phyloP scores from a whole-genome alignment of 2,329 filamentous ascomycete genomes.

The Coniochaeta sp. region DNA sequence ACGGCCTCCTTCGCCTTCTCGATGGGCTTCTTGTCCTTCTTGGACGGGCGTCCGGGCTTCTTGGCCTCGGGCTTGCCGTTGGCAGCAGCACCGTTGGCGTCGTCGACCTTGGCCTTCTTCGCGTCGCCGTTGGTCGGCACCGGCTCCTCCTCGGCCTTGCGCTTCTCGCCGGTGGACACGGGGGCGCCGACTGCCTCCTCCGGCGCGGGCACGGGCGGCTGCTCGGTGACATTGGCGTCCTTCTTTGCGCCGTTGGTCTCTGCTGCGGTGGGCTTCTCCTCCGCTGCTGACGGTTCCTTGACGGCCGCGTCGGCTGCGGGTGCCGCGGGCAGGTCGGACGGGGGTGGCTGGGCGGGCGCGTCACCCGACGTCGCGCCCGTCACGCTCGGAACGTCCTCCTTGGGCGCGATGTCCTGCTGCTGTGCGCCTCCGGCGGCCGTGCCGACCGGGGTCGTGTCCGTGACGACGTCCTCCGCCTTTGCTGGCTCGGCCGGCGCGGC shows the following conservation, averaged over 20 bases:
- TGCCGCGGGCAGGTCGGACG: background rate
- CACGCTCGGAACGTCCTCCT: background rate
- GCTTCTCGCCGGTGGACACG: background rate
- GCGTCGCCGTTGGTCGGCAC: background rate
- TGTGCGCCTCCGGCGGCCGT: background rate
- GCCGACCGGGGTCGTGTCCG: background rate
- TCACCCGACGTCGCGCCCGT: background rate
- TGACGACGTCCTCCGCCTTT: background rate
- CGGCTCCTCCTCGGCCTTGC: background rate
- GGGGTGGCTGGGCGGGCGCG: background rate
- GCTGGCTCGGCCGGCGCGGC: background rate
- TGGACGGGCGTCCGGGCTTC: constrained; percentile 26
- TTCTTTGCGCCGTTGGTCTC: background rate
- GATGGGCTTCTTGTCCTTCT: constrained; percentile 20
- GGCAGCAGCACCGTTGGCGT: constrained; percentile 3
- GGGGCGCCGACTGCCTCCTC: background rate
- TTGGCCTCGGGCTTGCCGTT: constrained; percentile 12
- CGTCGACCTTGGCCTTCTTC: constrained; percentile 6
- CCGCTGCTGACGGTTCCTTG: background rate
- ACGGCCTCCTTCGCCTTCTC: constrained; percentile 2
- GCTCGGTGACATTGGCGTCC: background rate
- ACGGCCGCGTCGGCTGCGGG: background rate
- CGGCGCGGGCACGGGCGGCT: background rate
- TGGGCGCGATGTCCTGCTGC: background rate
- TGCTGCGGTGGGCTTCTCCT: background rate